Conservation (phyloP, 768 basidiomycete species). For the Suillus paluster region DNA sequence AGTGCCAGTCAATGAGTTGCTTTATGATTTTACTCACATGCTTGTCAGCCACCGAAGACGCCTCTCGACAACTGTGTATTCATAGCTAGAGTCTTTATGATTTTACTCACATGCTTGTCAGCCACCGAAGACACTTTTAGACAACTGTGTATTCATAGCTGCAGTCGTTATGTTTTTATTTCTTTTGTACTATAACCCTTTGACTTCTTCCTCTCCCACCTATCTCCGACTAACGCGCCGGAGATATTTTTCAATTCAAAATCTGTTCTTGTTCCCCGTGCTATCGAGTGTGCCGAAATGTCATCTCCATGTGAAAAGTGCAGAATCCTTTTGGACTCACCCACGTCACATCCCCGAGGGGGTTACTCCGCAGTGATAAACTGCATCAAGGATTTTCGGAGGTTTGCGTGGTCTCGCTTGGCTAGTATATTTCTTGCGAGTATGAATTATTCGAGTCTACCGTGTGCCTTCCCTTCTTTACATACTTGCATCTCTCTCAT, state of each 20-base stretch:
- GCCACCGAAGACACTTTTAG: not conserved
- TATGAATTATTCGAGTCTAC: slow-evolving; percentile 58
- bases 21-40: not conserved
- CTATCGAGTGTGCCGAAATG: not conserved
- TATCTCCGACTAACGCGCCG: not conserved
- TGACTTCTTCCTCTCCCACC: not conserved
- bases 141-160: not conserved
- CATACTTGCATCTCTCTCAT: not conserved
- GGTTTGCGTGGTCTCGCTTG: slow-evolving; percentile 58
- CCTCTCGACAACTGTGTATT: not conserved
- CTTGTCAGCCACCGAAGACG: not conserved
- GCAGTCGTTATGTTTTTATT: not conserved
- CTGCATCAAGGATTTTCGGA: slow-evolving; percentile 45
- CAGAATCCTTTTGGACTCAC: not conserved
- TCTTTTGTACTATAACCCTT: no score
- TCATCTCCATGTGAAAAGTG: not conserved
- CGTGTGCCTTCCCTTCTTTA: slow-evolving; percentile 38
- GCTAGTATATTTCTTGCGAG: slow-evolving; percentile 46
- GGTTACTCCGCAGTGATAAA: not conserved
- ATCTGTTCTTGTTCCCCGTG: no score
- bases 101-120: not conserved
- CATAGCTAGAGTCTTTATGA: not conserved
- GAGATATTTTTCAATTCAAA: not conserved
- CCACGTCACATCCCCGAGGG: not conserved
- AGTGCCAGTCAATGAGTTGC: not conserved